These are phyloP conservation scores for Apiospora sp. DNA, from an alignment of 2,329 filamentous ascomycete species.

Conservation along the genomic window DNA sequence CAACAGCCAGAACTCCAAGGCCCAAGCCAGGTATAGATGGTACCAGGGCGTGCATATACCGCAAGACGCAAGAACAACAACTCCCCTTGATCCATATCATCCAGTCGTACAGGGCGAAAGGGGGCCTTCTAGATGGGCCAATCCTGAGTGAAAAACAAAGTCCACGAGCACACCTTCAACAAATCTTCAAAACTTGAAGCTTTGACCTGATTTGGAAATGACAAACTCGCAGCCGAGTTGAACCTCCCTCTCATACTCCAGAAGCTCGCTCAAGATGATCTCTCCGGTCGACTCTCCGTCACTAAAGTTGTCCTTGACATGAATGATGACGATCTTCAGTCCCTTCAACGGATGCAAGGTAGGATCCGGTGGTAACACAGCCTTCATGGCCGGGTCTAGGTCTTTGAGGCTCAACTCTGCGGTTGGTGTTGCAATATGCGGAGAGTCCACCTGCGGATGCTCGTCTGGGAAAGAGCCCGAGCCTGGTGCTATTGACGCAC, in stretches of 20 bases:
- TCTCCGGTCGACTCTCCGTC: constrained; percentile 73
- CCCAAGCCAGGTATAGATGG: constrained; percentile 4
- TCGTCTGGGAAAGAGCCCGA: constrained; percentile 1
- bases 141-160: neutral
- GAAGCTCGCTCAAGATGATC: constrained; percentile 74
- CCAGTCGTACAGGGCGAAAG: constrained; percentile 16
- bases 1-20: constrained; percentile 21
- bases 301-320: constrained; percentile 85
- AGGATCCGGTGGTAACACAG: constrained; percentile 33
- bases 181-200: constrained; percentile 55
- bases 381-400: constrained; percentile 35
- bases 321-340: constrained; percentile 85
- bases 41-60: constrained; percentile 14
- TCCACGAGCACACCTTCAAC: constrained; percentile 2
- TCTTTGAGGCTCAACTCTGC: constrained; percentile 54
- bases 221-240: constrained; percentile 82
- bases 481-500: neutral
- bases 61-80: constrained; percentile 3
- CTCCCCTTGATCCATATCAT: constrained; percentile 14
- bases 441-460: constrained; percentile 42
- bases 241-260: constrained; percentile 68
- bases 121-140: neutral
- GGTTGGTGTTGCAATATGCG: constrained; percentile 56
- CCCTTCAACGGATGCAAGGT: constrained; percentile 66
- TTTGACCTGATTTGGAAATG: constrained; percentile 72